Conservation (phyloP, 106 monocot genomes). For the Platanthera zijinensis region DNA sequence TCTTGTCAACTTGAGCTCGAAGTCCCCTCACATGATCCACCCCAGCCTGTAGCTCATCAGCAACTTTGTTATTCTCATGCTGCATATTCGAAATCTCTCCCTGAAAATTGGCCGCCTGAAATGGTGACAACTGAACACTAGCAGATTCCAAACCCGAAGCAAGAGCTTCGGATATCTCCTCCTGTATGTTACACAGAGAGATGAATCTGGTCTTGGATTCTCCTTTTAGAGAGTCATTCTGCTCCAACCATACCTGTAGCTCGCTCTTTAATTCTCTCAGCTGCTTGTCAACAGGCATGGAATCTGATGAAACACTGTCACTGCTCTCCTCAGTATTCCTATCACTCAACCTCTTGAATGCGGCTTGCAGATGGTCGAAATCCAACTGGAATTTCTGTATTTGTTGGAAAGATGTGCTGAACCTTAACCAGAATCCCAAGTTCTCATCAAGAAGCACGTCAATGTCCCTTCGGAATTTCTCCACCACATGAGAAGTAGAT, state of each 20-base stretch:
- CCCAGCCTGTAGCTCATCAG: slow-evolving; percentile 49
- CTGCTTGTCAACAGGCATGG: slow-evolving; percentile 25
- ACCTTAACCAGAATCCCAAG: slow-evolving; percentile 78
- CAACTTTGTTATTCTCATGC: slow-evolving; percentile 76
- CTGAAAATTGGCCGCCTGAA: slow-evolving; percentile 66
- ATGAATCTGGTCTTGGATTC: slow-evolving; percentile 54
- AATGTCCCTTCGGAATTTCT: slow-evolving; percentile 64
- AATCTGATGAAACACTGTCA: slow-evolving; percentile 6
- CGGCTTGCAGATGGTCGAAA: slow-evolving; percentile 32
- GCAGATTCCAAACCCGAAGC: slow-evolving; percentile 24
- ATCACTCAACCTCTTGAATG: slow-evolving; percentile 29
- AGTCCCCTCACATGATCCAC: slow-evolving; percentile 45
- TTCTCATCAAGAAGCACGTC: slow-evolving; percentile 69
- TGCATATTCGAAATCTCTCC: slow-evolving; percentile 83
- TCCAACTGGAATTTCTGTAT: slow-evolving; percentile 44
- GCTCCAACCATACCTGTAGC: slow-evolving; percentile 66
- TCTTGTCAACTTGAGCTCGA: slow-evolving; percentile 42
- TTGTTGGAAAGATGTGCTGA: slow-evolving; percentile 70
- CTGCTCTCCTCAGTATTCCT: slow-evolving; percentile 9
- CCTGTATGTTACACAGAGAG: slow-evolving; percentile 39
- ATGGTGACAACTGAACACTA: slow-evolving; percentile 33
- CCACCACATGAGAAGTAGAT: slow-evolving; percentile 29
- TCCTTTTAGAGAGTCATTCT: slow-evolving; percentile 42
- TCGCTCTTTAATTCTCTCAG: slow-evolving; percentile 61
- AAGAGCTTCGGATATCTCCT: slow-evolving; percentile 52